Evolutionary conservation across 768 basidiomycete species (phyloP).

Genomic region (Calvatia gigantea): DNA sequence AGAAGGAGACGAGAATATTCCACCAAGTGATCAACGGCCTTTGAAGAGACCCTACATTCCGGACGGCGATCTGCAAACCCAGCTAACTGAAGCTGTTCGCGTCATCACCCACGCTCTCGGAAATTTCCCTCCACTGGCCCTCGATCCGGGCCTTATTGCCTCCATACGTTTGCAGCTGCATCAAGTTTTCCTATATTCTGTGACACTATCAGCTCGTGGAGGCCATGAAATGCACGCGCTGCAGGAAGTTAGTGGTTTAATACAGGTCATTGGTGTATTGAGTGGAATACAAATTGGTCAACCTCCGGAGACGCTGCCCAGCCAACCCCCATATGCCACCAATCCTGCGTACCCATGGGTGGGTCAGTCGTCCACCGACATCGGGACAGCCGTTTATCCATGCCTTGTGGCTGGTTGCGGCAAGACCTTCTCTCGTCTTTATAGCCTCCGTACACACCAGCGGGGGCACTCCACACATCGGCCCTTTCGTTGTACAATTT

Average conservation of each 20-base stretch:
- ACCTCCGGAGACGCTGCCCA: constrained; percentile 32
- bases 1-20: constrained; percentile 35
- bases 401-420: constrained; percentile 63
- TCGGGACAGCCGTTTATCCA: constrained; percentile 77
- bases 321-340: constrained; percentile 26
- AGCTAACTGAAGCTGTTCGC: constrained; percentile 59
- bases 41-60: constrained; percentile 45
- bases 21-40: constrained; percentile 21
- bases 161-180: constrained; percentile 72
- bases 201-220: constrained; percentile 59
- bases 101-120: constrained; percentile 49
- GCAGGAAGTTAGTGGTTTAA: constrained; percentile 77
- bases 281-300: constrained; percentile 70
- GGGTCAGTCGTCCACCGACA: constrained; percentile 38
- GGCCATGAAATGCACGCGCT: constrained; percentile 54
- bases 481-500: constrained; percentile 59
- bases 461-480: constrained; percentile 61
- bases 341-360: constrained; percentile 32
- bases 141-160: constrained; percentile 59
- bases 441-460: constrained; percentile 68
- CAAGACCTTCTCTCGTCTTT: constrained; percentile 69
- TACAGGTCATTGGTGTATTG: constrained; percentile 79
- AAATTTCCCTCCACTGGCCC: constrained; percentile 35
- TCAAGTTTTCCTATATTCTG: constrained; percentile 74
- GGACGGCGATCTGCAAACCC: constrained; percentile 47